These are phyloP conservation scores for Polychytrium aggregatum DNA, from an alignment of 192 early-diverging fungal species.

Conservation along the genomic window DNA sequence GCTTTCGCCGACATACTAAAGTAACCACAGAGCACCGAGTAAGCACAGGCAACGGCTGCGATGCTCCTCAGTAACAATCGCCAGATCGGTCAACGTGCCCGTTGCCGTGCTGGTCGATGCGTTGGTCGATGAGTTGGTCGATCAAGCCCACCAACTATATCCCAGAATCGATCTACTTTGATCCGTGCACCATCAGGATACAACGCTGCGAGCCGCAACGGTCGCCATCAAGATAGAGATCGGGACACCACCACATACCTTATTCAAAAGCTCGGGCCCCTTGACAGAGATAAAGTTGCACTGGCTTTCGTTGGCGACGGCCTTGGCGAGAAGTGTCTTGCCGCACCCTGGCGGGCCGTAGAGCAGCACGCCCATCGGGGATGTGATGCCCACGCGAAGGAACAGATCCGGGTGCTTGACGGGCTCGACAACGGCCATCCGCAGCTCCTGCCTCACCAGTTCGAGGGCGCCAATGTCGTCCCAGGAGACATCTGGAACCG, in stretches of 20 bases:
- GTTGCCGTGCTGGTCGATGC: too few relatives aligned
- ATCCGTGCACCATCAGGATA: too few relatives aligned
- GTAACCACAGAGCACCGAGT: not conserved
- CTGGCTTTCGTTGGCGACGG: conserved; percentile 93
- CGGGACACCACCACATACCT: conserved; percentile 28
- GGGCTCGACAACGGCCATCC: conserved; percentile 93
- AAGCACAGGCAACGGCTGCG: too few relatives aligned
- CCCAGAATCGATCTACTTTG: too few relatives aligned
- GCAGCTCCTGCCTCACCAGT: conserved; percentile 78
- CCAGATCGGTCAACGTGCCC: too few relatives aligned
- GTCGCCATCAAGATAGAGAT: too few relatives aligned
- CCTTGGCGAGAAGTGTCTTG: conserved; percentile 95
- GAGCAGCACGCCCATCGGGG: conserved; percentile 84
- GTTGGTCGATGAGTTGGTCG: too few relatives aligned
- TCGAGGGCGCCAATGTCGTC: conserved; percentile 87
- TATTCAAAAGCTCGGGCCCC: conserved; percentile 94
- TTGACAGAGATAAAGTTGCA: conserved; percentile 99
- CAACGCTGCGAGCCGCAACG: too few relatives aligned
- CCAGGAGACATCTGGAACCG: conserved; percentile 93
- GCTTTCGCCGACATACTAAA: conserved; percentile 91
- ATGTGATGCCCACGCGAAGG: conserved; percentile 75
- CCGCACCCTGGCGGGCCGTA: conserved; percentile 99
- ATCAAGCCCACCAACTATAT: too few relatives aligned
- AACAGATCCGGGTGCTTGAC: conserved; percentile 85
- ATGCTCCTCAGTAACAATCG: too few relatives aligned